These are phyloP conservation scores for Pyrus hybrid DNA, from an alignment of 331 rosid species.

Conservation along the genomic window DNA sequence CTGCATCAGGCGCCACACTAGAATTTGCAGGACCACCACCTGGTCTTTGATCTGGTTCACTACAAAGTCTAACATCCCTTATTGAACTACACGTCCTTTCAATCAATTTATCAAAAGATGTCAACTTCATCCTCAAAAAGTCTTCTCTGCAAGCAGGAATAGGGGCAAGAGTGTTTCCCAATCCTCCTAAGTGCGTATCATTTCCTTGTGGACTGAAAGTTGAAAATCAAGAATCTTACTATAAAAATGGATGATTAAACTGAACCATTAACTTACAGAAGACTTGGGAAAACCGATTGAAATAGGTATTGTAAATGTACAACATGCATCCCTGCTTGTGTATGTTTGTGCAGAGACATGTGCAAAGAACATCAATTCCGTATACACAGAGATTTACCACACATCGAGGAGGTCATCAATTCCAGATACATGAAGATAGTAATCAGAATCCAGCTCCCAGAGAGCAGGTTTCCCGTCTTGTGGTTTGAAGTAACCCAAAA, in stretches of 20 bases:
- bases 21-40: conserved; percentile 56
- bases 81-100: conserved; percentile 76
- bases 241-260: not conserved
- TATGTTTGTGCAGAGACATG: not conserved
- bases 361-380: not conserved
- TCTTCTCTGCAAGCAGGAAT: conserved; percentile 87
- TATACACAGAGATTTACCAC: conserved; percentile 29
- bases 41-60: conserved; percentile 72
- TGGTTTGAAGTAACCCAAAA: conserved; percentile 92
- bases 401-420: conserved; percentile 55
- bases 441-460: conserved; percentile 98
- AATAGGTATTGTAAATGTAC: not conserved
- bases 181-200: conserved; percentile 29
- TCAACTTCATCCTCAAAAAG: conserved; percentile 65
- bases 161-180: conserved; percentile 46
- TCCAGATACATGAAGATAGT: conserved; percentile 92
- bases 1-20: conserved; percentile 90
- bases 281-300: not conserved
- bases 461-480: conserved; percentile 90
- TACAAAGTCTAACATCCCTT: conserved; percentile 69
- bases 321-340: not conserved
- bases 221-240: not conserved
- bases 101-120: conserved; percentile 83
- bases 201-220: conserved; percentile 42
- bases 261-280: not conserved